Conservation (phyloP, 495 filamentous ascomycete genomes). For the Penicillium mononematosum region DNA sequence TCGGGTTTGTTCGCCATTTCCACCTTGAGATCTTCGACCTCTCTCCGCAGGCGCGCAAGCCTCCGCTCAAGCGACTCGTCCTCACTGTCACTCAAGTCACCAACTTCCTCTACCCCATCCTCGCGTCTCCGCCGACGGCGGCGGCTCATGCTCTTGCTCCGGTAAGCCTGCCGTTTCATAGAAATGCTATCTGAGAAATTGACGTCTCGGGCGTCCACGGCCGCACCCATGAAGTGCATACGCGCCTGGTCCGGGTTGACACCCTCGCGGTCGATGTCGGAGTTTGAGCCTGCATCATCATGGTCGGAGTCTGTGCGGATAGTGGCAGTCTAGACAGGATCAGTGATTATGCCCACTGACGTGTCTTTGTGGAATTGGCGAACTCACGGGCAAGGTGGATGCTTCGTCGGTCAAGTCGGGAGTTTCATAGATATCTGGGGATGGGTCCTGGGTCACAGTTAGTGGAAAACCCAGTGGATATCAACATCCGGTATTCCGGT, state of each 20-base stretch:
- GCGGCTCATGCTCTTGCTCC: conserved; percentile 52
- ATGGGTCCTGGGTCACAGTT: conserved; percentile 62
- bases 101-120: conserved; percentile 55
- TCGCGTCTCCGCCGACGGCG: conserved; percentile 59
- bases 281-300: conserved; percentile 50
- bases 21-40: conserved; percentile 74
- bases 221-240: conserved; percentile 70
- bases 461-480: conserved; percentile 4
- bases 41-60: conserved; percentile 72
- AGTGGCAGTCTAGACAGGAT: conserved; percentile 54
- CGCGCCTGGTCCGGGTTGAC: conserved; percentile 76
- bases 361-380: conserved; percentile 10
- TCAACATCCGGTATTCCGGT: not conserved
- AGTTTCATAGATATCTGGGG: conserved; percentile 94
- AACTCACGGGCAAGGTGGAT: conserved; percentile 72
- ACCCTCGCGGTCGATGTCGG: conserved; percentile 69
- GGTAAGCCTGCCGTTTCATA: conserved; percentile 77
- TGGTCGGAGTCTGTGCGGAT: conserved; percentile 65
- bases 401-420: conserved; percentile 85
- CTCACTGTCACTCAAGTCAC: conserved; percentile 66
- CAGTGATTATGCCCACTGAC: conserved; percentile 20
- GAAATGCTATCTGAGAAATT: conserved; percentile 83
- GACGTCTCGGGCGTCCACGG: conserved; percentile 68
- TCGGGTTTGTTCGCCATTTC: conserved; percentile 48
- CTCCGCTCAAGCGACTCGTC: conserved; percentile 71